phyloP scores from a whole-genome alignment of 2,329 filamentous ascomycete genomes.

The Chaetothyriales sp. region DNA sequence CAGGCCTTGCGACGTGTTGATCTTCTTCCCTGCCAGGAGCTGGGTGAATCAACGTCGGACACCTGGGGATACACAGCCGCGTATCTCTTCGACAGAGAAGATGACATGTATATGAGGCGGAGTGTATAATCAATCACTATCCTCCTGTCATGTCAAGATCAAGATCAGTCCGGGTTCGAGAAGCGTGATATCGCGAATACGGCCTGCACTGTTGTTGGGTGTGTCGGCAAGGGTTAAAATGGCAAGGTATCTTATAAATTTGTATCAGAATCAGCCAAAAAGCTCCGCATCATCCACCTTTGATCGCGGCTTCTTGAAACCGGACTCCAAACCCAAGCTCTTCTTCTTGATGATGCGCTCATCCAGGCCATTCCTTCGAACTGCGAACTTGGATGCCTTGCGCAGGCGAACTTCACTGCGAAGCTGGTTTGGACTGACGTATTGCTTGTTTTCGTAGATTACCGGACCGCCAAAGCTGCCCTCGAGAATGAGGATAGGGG shows the following conservation, averaged over 20 bases:
- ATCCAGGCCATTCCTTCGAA: slow-evolving; percentile 56
- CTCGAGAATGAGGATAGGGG: slow-evolving; percentile 88
- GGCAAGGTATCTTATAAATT: not conserved
- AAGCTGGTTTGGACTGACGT: slow-evolving; percentile 90
- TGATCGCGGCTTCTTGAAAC: slow-evolving; percentile 46
- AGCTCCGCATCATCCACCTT: slow-evolving; percentile 59
- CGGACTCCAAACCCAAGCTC: slow-evolving; percentile 55
- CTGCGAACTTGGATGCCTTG: slow-evolving; percentile 65
- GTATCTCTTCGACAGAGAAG: not conserved
- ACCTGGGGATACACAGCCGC: not conserved
- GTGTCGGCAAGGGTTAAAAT: not conserved
- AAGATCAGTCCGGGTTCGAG: not conserved
- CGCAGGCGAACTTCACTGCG: slow-evolving; percentile 61
- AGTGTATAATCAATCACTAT: not conserved
- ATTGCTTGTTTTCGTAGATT: slow-evolving; percentile 96
- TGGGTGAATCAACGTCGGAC: too few species aligned
- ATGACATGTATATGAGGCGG: too few species aligned
- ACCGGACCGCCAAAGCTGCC: slow-evolving; percentile 90
- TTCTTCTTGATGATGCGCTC: slow-evolving; percentile 61
- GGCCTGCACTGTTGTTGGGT: not conserved
- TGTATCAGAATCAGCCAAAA: slow-evolving; percentile 44
- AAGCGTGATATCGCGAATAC: not conserved
- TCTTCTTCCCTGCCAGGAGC: not conserved
- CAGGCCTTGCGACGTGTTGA: not conserved
- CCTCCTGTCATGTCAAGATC: not conserved